Evolutionary conservation across 345 rosid species (phyloP).

Genomic region (Eucalyptus grandis): DNA sequence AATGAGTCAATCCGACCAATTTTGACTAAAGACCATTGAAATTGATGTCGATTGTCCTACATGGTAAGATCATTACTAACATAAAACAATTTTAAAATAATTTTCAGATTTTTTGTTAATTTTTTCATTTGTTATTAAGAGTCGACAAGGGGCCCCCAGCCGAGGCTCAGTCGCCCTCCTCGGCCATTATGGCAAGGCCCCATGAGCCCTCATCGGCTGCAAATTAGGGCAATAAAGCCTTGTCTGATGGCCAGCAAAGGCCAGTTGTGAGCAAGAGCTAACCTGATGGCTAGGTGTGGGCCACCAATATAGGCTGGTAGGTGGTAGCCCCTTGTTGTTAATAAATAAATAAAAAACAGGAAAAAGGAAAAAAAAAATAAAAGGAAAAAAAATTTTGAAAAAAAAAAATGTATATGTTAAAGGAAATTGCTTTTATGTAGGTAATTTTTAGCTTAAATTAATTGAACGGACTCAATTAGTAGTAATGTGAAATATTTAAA

Average conservation of each 20-base stretch:
- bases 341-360: too few relatives aligned
- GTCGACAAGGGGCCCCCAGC: rapidly evolving
- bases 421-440: too few relatives aligned
- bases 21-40: neutral
- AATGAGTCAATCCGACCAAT: too few relatives aligned
- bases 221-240: too few relatives aligned
- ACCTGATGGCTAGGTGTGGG: neutral
- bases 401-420: rapidly evolving
- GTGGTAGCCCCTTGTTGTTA: neutral
- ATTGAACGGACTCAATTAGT: rapidly evolving
- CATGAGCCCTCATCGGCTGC: rapidly evolving
- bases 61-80: rapidly evolving
- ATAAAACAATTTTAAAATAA: too few relatives aligned
- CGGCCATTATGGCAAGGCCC: too few relatives aligned
- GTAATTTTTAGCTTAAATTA: neutral
- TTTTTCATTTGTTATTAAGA: too few relatives aligned
- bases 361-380: neutral
- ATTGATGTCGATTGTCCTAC: too few relatives aligned
- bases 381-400: neutral
- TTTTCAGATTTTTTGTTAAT: too few relatives aligned
- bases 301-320: too few relatives aligned
- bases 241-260: too few relatives aligned
- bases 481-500: neutral
- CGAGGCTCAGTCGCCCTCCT: rapidly evolving
- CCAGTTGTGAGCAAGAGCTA: neutral